phyloP scores from a whole-genome alignment of 176 grass and related monocot genomes.

The Zea luxurians region DNA sequence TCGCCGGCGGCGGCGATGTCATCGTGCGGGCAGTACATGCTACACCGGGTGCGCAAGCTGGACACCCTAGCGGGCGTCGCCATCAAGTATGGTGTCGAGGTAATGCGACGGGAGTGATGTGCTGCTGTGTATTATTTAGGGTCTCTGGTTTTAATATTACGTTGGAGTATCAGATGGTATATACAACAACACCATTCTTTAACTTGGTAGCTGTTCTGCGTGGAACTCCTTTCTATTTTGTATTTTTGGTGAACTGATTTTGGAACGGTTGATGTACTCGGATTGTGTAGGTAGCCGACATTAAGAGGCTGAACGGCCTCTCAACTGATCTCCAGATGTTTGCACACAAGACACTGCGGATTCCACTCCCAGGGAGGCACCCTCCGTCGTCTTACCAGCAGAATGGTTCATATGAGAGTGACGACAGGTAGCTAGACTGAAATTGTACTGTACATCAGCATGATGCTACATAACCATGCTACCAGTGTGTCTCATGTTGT shows the following conservation, averaged over 20 bases:
- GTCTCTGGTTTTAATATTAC: conserved; percentile 22
- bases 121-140: neutral
- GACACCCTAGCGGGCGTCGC: conserved; percentile 95
- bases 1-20: conserved; percentile 53
- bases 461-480: neutral
- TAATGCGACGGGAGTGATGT: conserved; percentile 46
- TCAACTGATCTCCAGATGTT: conserved; percentile 96
- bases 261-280: neutral
- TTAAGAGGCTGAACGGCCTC: conserved; percentile 86
- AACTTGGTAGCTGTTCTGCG: conserved; percentile 27
- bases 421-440: conserved; percentile 35
- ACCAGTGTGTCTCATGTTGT: neutral
- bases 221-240: neutral
- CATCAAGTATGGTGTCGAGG: conserved; percentile 99
- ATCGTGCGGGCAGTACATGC: conserved; percentile 63
- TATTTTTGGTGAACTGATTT: neutral
- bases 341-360: conserved; percentile 76
- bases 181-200: conserved; percentile 35
- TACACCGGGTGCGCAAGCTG: conserved; percentile 81
- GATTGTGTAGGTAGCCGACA: conserved; percentile 72
- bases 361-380: conserved; percentile 83
- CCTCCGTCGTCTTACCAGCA: conserved; percentile 57
- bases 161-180: conserved; percentile 25
- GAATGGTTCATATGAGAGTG: conserved; percentile 49
- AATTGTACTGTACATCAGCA: neutral